Base-by-base conservation (phyloP, 2,329 filamentous ascomycete species). In the Colletotrichum australisinense region DNA sequence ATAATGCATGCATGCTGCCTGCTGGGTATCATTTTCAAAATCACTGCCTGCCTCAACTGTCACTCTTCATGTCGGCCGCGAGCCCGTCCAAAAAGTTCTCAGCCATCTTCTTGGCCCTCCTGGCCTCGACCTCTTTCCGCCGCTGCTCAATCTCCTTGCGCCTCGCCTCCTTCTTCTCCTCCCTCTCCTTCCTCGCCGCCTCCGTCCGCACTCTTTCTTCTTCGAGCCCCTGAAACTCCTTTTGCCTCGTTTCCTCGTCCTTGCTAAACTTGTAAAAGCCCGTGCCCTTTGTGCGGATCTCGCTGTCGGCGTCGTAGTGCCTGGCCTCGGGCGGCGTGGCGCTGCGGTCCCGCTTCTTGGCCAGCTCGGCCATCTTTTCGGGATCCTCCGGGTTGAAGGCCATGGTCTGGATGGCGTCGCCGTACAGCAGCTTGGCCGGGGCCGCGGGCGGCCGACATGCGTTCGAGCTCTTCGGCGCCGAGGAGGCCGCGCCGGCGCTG, bases 211-310 rank as follows among this genome's bases (percentile, higher is more conserved):
- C 83, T 72, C 94, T 87, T 81, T 95, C 92, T 77, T 87, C 86
- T 75, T 91, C 88, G 68, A 98, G 84, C 57, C 87, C 88, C 76
- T 90, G 88, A 94, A 98, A 98, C 87, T 98, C 94, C 62, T 78
- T 78, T 78, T 83, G 83, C 79, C 92, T 86, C 75, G 87, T 86
- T 76, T 89, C 91, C 79, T 93, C 92, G 81, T 97, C 93, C 76
- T 89, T 90, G 72, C 93, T 94, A 80, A 99, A 98, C 69, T 93
- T 92, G 85, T 95, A 98, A 84, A 98, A 99, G 0, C 94, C 97
- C 0, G 94, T 94, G 4, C 97, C 97, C 78, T 97, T 96, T 57
- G 91, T 94, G 74, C 97, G 88, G 62, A 98, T 91, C 87, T 99
- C 97, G 74, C 88, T 89, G 74, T 90, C 89, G 1, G 94, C 94